A percentile compares a stretch with the other conserved stretches of the same genome.
Evolutionary conservation across 2,329 filamentous ascomycete species (phyloP).

Genomic region (Pyrenochaeta sp.): DNA sequence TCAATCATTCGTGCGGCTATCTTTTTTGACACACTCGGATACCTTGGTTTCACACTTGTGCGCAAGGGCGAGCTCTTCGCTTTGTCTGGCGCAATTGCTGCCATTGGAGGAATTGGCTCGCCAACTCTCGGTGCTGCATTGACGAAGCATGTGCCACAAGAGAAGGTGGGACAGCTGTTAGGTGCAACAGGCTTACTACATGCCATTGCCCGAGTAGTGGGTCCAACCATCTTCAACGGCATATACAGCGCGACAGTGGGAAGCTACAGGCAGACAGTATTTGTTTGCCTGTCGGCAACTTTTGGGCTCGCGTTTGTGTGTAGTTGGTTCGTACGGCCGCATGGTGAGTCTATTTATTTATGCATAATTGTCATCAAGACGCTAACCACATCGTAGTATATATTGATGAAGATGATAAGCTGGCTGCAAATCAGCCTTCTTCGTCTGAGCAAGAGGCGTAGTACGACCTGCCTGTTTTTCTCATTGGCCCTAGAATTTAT

Average conservation of each 20-base stretch:
- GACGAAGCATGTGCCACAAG: slow-evolving; percentile 88
- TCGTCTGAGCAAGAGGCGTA: slow-evolving; percentile 5
- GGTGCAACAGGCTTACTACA: slow-evolving; percentile 88
- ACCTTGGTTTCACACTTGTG: slow-evolving; percentile 75
- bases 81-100: slow-evolving; percentile 73
- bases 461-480: neutral
- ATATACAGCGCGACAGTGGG: slow-evolving; percentile 85
- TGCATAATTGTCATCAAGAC: too few species aligned
- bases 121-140: slow-evolving; percentile 84
- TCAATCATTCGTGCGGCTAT: slow-evolving; percentile 77
- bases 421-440: slow-evolving; percentile 1
- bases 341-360: slow-evolving; percentile 68
- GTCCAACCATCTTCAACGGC: slow-evolving; percentile 83
- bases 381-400: slow-evolving; percentile 9
- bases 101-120: slow-evolving; percentile 82
- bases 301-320: slow-evolving; percentile 72
- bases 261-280: slow-evolving; percentile 80
- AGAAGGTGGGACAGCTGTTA: slow-evolving; percentile 84
- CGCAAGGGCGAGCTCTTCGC: slow-evolving; percentile 71
- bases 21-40: slow-evolving; percentile 77
- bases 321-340: slow-evolving; percentile 74
- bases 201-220: slow-evolving; percentile 78
- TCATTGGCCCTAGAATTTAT: neutral
- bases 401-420: slow-evolving; percentile 12
- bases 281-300: slow-evolving; percentile 72